Base-by-base conservation (phyloP, 1,284 basidiomycete species). In the Fomitiporia mediterranea region DNA sequence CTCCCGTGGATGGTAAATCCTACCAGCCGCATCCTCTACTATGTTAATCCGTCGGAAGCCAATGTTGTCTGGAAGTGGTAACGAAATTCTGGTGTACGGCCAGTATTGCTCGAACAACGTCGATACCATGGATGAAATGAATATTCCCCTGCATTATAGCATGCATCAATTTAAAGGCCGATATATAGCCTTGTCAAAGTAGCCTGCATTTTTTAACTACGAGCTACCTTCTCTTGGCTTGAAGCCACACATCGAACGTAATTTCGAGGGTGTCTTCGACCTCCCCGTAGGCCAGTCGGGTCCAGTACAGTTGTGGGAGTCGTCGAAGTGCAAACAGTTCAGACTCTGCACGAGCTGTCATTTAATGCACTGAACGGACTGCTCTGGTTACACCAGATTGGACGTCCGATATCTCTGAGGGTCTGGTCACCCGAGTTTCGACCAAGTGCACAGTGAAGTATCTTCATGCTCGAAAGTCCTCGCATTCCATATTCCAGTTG, bases 21-120 rank as follows among this genome's bases (percentile, higher is more conserved):
- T 82, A 86, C 82, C 82, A 84, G 63, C 86, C 80, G 62, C 84
- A 82, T 30, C 84, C 76, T n/a, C n/a, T n/a, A n/a, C n/a, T n/a
- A 7, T 82, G 73, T n/a, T 72, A 70, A 62, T 86, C 82, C 6
- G 77, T 80, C 23, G 84, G 65, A 8, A 83, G 62, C 81, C 81
- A 82, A 8, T 79, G 74, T 62, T 81, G 71, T 3, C 80, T 80
- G 8, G 62, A 59, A 1, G 78, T 74, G 48, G 69, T 71, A 13
- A 62, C 62, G 57, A 76, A 78, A 43, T 76, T 59, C 1, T 53
- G 59, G 60, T 79, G 79, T 7, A 82, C 71, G 17, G 80, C 79
- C 23, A 86, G 66, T 57, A 86, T 76, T 15, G 78, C 79, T 13
- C 80, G 74, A 9, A 83, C 74, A 51, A 85, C 72, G 64, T 84